Percentiles rank a stretch among this genome's conserved stretches.
These are phyloP conservation scores for Chara braunii DNA, from an alignment of 139 green algal species.

Conservation along the genomic window DNA sequence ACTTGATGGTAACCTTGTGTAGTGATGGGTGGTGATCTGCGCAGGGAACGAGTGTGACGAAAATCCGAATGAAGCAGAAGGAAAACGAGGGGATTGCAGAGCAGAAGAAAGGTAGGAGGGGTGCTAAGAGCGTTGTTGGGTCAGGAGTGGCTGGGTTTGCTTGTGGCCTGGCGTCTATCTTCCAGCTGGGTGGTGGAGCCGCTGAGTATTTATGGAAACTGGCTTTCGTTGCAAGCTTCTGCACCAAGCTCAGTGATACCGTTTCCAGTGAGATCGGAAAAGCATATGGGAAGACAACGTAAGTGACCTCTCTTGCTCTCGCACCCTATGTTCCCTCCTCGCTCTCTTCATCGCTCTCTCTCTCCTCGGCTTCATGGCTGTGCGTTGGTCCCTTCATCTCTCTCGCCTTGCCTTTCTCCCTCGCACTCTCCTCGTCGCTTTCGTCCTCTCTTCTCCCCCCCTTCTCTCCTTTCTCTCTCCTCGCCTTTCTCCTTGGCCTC, in stretches of 20 bases:
- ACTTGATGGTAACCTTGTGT: too few relatives aligned
- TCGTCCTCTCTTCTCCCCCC: too few relatives aligned
- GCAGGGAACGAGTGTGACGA: slow-evolving; percentile 66
- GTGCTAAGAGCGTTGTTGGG: slow-evolving; percentile 77
- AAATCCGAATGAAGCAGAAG: slow-evolving; percentile 90
- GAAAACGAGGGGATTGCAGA: slow-evolving; percentile 79
- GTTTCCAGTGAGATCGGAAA: slow-evolving; percentile 91
- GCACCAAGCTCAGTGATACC: slow-evolving; percentile 86
- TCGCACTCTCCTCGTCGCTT: too few relatives aligned
- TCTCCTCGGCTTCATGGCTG: too few relatives aligned
- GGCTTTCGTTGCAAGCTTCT: slow-evolving; percentile 78
- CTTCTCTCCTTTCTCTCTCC: too few relatives aligned
- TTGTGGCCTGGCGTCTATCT: slow-evolving; percentile 58
- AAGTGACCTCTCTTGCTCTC: slow-evolving; percentile 6
- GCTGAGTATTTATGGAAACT: slow-evolving; percentile 38
- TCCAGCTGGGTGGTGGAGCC: slow-evolving; percentile 44
- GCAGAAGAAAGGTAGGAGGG: slow-evolving; percentile 63
- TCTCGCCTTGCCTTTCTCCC: too few relatives aligned
- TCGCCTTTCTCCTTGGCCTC: too few relatives aligned
- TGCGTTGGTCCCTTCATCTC: too few relatives aligned
- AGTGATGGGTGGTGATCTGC: too few relatives aligned
- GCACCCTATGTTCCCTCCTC: neutral
- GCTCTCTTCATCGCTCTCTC: too few relatives aligned
- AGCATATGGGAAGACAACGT: slow-evolving; percentile 84
- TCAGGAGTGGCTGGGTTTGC: slow-evolving; percentile 63